Conservation (phyloP, 208 protist species). For the Wallacemonas collosoma region DNA sequence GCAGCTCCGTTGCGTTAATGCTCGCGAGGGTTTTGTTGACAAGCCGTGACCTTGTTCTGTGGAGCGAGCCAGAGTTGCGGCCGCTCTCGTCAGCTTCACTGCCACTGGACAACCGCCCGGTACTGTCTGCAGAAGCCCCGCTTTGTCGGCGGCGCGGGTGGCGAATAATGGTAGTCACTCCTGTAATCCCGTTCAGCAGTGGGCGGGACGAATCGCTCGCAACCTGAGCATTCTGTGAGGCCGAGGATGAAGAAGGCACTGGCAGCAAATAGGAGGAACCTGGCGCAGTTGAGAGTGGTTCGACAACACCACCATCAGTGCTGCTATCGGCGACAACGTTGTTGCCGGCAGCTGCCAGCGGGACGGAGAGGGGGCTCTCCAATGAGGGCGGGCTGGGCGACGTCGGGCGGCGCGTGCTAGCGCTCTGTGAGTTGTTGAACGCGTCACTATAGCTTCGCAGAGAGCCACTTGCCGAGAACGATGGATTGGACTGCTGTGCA, state of each 20-base stretch:
- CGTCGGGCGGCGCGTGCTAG: not conserved
- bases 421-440: not conserved
- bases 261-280: too few species aligned
- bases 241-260: too few species aligned
- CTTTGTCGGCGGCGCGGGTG: not conserved
- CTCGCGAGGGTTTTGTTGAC: constrained; percentile 6
- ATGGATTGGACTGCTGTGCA: not conserved
- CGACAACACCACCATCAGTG: too few species aligned
- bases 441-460: not conserved
- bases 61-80: not conserved
- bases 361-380: not conserved
- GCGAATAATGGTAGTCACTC: constrained; percentile 10
- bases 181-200: constrained; percentile 11
- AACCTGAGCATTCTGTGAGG: not conserved
- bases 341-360: not conserved
- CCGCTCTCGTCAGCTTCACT: constrained; percentile 2
- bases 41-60: not conserved
- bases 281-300: too few species aligned
- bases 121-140: not conserved
- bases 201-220: not conserved
- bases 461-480: constrained; percentile 2
- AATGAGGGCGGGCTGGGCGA: not conserved
- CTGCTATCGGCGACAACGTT: too few species aligned
- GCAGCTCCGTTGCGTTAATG: constrained; percentile 37
- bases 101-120: constrained; percentile 2